Conservation (phyloP, 176 grass and related monocot species). For the Musa acuminata region DNA sequence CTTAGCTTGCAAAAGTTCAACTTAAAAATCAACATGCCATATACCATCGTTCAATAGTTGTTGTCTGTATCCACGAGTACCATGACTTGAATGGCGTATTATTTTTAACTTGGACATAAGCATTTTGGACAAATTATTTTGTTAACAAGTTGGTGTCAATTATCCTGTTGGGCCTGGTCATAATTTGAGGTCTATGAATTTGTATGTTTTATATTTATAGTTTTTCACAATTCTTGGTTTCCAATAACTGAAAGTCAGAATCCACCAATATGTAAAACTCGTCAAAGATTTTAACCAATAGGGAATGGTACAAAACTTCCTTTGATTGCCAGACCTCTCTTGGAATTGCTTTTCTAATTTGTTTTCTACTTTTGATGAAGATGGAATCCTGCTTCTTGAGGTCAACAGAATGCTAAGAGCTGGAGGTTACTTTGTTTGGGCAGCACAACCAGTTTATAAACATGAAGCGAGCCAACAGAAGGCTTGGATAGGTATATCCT, state of each 20-base stretch:
- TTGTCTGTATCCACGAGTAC: too few relatives aligned
- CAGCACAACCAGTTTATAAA: conserved; percentile 96
- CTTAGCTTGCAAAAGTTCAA: not conserved
- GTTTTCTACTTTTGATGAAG: conserved; percentile 33
- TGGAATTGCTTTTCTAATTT: not conserved
- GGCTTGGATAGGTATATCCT: conserved; percentile 74
- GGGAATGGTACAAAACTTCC: not conserved
- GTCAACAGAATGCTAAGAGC: conserved; percentile 94
- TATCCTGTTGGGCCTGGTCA: too few relatives aligned
- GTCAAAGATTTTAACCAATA: not conserved
- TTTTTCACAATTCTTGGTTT: not conserved
- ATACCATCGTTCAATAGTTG: too few relatives aligned
- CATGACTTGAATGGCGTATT: too few relatives aligned
- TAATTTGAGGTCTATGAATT: not conserved
- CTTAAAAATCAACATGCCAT: not conserved
- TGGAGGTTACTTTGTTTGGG: conserved; percentile 93
- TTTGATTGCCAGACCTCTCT: not conserved
- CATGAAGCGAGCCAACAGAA: conserved; percentile 85
- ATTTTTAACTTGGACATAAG: too few relatives aligned
- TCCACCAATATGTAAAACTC: not conserved
- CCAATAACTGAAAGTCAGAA: not conserved
- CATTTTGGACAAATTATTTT: too few relatives aligned
- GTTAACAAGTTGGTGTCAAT: too few relatives aligned
- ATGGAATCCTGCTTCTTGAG: conserved; percentile 91
- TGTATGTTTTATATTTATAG: not conserved